Percentiles rank a stretch among this genome's conserved stretches.
These are phyloP conservation scores for Pseudogymnoascus pannorum DNA, from an alignment of 2,329 filamentous ascomycete species.

Conservation along the genomic window DNA sequence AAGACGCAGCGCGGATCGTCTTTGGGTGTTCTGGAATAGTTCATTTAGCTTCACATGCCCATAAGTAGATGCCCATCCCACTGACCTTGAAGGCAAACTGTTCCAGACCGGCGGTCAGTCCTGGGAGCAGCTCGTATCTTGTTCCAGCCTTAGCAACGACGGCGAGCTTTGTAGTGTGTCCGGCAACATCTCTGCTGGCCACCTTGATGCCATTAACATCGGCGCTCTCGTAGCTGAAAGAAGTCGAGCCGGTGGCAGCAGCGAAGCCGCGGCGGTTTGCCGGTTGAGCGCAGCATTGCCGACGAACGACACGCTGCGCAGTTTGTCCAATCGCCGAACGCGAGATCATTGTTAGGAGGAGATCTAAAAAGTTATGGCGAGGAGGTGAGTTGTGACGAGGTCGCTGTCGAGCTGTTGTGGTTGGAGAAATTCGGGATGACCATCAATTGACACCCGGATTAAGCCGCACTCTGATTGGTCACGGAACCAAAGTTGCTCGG, in stretches of 20 bases:
- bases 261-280: conserved; percentile 53
- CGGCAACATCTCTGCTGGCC: conserved; percentile 80
- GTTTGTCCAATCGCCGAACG: conserved; percentile 57
- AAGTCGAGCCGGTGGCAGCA: conserved; percentile 57
- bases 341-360: conserved; percentile 57
- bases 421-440: conserved; percentile 11
- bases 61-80: conserved; percentile 6
- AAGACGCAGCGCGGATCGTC: conserved; percentile 86
- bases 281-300: conserved; percentile 49
- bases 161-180: conserved; percentile 83
- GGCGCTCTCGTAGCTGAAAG: conserved; percentile 80
- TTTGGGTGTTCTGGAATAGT: conserved; percentile 63
- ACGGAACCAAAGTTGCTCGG: not conserved
- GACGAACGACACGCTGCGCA: conserved; percentile 54
- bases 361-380: conserved; percentile 19
- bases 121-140: conserved; percentile 82
- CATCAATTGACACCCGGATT: conserved; percentile 9
- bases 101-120: conserved; percentile 82
- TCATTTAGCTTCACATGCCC: not conserved
- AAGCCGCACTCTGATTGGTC: conserved; percentile 9
- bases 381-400: conserved; percentile 14
- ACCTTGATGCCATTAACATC: conserved; percentile 86
- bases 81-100: conserved; percentile 91
- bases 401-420: conserved; percentile 17
- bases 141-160: conserved; percentile 92